Conservation (phyloP, 108 stramenopile species). For the Asterionellopsis glacialis region DNA sequence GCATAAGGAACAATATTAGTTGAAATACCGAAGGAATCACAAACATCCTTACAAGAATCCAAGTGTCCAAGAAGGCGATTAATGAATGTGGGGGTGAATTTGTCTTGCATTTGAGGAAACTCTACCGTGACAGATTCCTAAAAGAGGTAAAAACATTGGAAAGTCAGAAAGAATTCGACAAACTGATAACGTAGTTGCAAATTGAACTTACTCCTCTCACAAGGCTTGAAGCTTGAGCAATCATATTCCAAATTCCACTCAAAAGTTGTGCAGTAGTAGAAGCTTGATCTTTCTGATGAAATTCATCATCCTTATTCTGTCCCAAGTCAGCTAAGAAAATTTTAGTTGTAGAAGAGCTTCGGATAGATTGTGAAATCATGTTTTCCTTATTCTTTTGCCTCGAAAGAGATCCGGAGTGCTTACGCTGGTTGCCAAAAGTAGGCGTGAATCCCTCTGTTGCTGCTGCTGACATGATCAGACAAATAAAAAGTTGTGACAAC, state of each 20-base stretch:
- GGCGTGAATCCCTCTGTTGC: too few species aligned
- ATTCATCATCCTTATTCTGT: conserved; percentile 18
- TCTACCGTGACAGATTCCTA: conserved; percentile 56
- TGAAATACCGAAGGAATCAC: conserved; percentile 73
- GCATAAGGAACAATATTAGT: conserved; percentile 57
- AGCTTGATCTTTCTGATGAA: conserved; percentile 44
- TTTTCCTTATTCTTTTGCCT: too few species aligned
- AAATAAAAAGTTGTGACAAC: too few species aligned
- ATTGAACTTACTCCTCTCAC: conserved; percentile 45
- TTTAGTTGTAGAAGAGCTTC: too few species aligned
- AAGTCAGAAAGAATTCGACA: not conserved
- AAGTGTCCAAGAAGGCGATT: conserved; percentile 67
- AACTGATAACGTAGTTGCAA: not conserved
- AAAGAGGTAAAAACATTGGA: not conserved
- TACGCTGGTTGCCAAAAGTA: too few species aligned
- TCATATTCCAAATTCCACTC: conserved; percentile 58
- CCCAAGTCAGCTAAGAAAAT: too few species aligned
- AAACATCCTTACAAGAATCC: conserved; percentile 85
- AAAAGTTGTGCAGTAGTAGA: conserved; percentile 64
- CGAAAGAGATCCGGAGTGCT: too few species aligned
- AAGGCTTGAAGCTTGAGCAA: conserved; percentile 51
- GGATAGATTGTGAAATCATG: too few species aligned
- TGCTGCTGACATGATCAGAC: too few species aligned
- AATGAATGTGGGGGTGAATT: conserved; percentile 46
- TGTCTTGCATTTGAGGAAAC: conserved; percentile 59